phyloP scores from a whole-genome alignment of 129 eudicot genomes.

The Heracleum sosnowskyi region DNA sequence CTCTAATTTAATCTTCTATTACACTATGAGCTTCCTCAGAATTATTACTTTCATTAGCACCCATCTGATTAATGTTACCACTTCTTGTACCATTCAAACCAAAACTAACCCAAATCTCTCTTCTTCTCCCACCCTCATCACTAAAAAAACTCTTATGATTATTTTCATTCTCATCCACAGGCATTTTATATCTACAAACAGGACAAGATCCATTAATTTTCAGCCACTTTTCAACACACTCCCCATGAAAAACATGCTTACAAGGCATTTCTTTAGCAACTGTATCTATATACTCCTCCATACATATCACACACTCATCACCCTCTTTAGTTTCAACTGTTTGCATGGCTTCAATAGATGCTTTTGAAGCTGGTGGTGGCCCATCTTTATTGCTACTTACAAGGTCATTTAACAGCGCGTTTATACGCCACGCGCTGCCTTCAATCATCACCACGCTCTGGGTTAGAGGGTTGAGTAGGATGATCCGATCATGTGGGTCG shows the following conservation, averaged over 20 bases:
- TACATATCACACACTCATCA: constrained; percentile 54
- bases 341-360: constrained; percentile 42
- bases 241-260: constrained; percentile 43
- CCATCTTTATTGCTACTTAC: constrained; percentile 3
- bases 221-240: constrained; percentile 52
- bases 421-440: constrained; percentile 26
- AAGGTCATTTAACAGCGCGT: constrained; percentile 20
- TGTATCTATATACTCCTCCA: constrained; percentile 11
- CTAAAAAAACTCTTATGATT: constrained; percentile 15
- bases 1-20: constrained; percentile 1
- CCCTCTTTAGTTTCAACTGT: constrained; percentile 19
- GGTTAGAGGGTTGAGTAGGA: constrained; percentile 48
- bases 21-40: neutral
- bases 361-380: constrained; percentile 45
- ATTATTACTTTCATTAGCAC: neutral
- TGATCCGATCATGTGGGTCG: constrained; percentile 35
- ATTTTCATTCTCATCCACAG: constrained; percentile 29
- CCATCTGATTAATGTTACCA: neutral
- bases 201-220: constrained; percentile 53
- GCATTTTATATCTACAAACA: constrained; percentile 54
- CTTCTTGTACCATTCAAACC: constrained; percentile 18
- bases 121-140: constrained; percentile 12
- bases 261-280: constrained; percentile 51
- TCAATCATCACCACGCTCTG: constrained; percentile 53
- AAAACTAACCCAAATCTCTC: constrained; percentile 58